phyloP scores from a whole-genome alignment of 768 basidiomycete species.

The Lactarius pseudohatsudake region DNA sequence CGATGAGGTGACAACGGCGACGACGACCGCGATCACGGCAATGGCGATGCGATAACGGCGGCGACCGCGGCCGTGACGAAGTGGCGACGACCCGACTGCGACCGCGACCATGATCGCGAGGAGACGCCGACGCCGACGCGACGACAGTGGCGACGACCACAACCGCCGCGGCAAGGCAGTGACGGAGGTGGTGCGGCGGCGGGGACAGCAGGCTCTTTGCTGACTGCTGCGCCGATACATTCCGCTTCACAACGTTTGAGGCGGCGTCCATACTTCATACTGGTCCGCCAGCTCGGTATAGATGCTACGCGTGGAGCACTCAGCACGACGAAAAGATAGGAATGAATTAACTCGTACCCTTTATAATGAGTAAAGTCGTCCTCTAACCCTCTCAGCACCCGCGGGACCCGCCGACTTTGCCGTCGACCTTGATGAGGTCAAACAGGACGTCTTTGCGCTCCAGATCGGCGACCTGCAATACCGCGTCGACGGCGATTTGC shows the following conservation, averaged over 20 bases:
- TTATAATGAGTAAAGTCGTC: constrained; percentile 96
- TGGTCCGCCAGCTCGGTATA: constrained; percentile 90
- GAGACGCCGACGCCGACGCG: too few species aligned
- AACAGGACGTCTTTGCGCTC: constrained; percentile 94
- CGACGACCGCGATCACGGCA: too few species aligned
- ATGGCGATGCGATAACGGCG: too few species aligned
- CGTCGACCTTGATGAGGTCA: constrained; percentile 98
- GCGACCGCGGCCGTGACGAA: too few species aligned
- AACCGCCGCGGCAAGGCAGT: too few species aligned
- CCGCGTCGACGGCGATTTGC: constrained; percentile 96
- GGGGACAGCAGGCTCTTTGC: too few species aligned
- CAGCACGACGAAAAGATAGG: constrained; percentile 4
- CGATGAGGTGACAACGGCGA: too few species aligned
- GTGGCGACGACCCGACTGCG: too few species aligned
- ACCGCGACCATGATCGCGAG: too few species aligned
- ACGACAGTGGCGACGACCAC: too few species aligned
- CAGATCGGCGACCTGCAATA: constrained; percentile 91
- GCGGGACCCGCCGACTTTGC: constrained; percentile 95
- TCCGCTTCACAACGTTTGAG: constrained; percentile 76
- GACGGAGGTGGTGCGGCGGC: too few species aligned
- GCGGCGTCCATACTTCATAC: constrained; percentile 89
- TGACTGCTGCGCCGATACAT: constrained; percentile 60
- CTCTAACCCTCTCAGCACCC: constrained; percentile 85
- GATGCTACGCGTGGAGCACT: constrained; percentile 52
- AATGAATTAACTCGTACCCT: constrained; percentile 53